These are phyloP conservation scores for Blastomyces emzantsi DNA, from an alignment of 2,329 filamentous ascomycete species.

Conservation along the genomic window DNA sequence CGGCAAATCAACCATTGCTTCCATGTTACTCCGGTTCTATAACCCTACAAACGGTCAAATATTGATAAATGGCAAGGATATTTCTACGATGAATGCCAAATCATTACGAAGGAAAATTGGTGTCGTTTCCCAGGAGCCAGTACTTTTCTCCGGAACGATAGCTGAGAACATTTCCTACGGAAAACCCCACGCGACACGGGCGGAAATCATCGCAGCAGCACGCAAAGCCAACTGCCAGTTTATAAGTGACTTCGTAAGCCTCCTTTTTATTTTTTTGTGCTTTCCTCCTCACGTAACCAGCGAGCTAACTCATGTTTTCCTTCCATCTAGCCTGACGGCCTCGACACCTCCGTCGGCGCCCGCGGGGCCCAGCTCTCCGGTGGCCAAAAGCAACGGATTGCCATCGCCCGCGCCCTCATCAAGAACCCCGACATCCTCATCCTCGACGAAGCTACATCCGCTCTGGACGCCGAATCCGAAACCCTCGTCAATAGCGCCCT, in stretches of 20 bases:
- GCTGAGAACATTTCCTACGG: slow-evolving; percentile 87
- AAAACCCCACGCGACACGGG: slow-evolving; percentile 63
- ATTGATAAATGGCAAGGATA: slow-evolving; percentile 73
- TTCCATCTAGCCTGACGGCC: slow-evolving; percentile 60
- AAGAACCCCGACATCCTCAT: slow-evolving; percentile 97
- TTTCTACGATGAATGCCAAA: slow-evolving; percentile 83
- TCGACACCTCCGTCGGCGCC: slow-evolving; percentile 89
- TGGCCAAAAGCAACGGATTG: slow-evolving; percentile 95
- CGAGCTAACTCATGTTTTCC: slow-evolving; percentile 10
- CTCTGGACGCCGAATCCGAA: slow-evolving; percentile 91
- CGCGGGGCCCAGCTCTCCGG: slow-evolving; percentile 89
- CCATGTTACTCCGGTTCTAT: slow-evolving; percentile 87
- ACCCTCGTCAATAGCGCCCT: slow-evolving; percentile 92
- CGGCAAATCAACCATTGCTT: slow-evolving; percentile 91
- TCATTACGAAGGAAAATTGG: slow-evolving; percentile 86
- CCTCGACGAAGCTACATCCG: slow-evolving; percentile 91
- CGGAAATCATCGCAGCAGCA: slow-evolving; percentile 78
- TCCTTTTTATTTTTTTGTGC: neutral
- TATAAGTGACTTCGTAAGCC: slow-evolving; percentile 75
- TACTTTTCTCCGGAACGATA: slow-evolving; percentile 73
- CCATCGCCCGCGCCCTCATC: slow-evolving; percentile 86
- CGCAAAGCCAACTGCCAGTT: slow-evolving; percentile 93
- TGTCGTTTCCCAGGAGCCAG: slow-evolving; percentile 90
- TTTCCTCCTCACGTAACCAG: neutral
- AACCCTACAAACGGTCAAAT: slow-evolving; percentile 68